Evolutionary conservation across 1,284 basidiomycete species (phyloP).

Genomic region (Ustilago tritici): DNA sequence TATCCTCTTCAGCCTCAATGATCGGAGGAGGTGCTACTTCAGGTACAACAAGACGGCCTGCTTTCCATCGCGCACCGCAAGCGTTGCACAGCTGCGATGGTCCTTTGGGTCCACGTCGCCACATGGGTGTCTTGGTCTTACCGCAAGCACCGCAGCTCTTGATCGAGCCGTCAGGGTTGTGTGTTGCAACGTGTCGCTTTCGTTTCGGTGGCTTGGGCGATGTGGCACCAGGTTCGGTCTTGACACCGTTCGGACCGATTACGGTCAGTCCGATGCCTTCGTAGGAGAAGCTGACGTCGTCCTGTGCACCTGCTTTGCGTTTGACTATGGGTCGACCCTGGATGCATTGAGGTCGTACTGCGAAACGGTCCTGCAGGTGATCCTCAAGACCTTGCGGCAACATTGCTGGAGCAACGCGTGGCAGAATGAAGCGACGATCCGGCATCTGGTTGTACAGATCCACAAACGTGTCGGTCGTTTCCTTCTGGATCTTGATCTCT

Average conservation of each 20-base stretch:
- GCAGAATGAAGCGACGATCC: slow-evolving; percentile 37
- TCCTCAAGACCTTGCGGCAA: slow-evolving; percentile 61
- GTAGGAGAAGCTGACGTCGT: slow-evolving; percentile 43
- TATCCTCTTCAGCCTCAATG: slow-evolving; percentile 52
- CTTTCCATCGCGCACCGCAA: slow-evolving; percentile 67
- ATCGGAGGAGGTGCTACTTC: slow-evolving; percentile 63
- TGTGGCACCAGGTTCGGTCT: slow-evolving; percentile 33
- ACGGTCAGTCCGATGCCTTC: slow-evolving; percentile 41
- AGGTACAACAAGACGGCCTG: slow-evolving; percentile 63
- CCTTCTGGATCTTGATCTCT: slow-evolving; percentile 54
- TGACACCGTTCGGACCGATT: slow-evolving; percentile 42
- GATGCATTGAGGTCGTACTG: slow-evolving; percentile 51
- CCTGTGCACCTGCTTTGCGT: slow-evolving; percentile 58
- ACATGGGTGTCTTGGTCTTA: slow-evolving; percentile 68
- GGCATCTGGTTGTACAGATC: slow-evolving; percentile 52
- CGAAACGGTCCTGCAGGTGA: slow-evolving; percentile 63
- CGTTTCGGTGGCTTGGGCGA: slow-evolving; percentile 57
- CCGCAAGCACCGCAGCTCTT: slow-evolving; percentile 67
- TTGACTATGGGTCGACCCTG: slow-evolving; percentile 60
- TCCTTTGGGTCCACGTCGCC: slow-evolving; percentile 65
- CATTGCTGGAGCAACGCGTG: slow-evolving; percentile 17
- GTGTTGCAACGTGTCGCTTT: slow-evolving; percentile 67
- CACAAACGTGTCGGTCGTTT: slow-evolving; percentile 49
- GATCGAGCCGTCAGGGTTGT: slow-evolving; percentile 66
- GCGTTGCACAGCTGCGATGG: slow-evolving; percentile 67